Percentiles rank a stretch among this genome's conserved stretches.
phyloP scores from a whole-genome alignment of 2,329 filamentous ascomycete genomes.

The Decorospora gaudefroyi region DNA sequence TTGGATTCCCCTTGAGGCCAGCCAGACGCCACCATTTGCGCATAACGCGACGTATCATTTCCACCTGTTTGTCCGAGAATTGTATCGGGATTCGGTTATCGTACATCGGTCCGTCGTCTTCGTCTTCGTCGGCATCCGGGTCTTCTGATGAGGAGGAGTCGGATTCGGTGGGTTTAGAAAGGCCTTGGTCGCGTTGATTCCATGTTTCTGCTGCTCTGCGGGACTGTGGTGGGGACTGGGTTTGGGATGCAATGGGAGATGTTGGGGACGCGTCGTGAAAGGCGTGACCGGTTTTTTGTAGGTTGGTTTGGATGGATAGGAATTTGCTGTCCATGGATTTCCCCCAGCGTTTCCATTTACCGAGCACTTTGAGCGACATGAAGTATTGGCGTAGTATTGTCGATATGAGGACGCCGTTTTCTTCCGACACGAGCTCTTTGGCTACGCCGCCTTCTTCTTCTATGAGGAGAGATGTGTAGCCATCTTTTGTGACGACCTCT shows the following conservation, averaged over 20 bases:
- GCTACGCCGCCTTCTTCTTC: constrained; percentile 74
- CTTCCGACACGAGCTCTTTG: constrained; percentile 79
- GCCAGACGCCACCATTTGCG: constrained; percentile 73
- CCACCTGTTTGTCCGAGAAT: constrained; percentile 51
- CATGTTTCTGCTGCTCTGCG: constrained; percentile 18
- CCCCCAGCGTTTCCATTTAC: constrained; percentile 76
- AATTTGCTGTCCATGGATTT: constrained; percentile 67
- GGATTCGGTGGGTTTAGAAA: neutral
- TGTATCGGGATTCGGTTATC: constrained; percentile 52
- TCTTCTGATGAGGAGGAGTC: constrained; percentile 22
- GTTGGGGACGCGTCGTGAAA: constrained; percentile 49
- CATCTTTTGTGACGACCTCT: constrained; percentile 59
- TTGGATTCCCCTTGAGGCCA: constrained; percentile 59
- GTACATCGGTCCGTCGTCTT: constrained; percentile 48
- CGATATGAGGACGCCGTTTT: constrained; percentile 84
- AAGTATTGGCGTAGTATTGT: constrained; percentile 90
- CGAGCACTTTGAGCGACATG: constrained; percentile 79
- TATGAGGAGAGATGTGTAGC: constrained; percentile 76
- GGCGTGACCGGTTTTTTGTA: constrained; percentile 59
- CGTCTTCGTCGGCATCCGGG: constrained; percentile 46
- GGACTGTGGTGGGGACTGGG: constrained; percentile 13
- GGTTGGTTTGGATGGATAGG: constrained; percentile 64
- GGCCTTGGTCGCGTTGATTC: constrained; percentile 2
- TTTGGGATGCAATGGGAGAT: constrained; percentile 19
- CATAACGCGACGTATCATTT: constrained; percentile 70